Evolutionary conservation across 345 rosid species (phyloP).

Genomic region (Euphorbia lathyris): DNA sequence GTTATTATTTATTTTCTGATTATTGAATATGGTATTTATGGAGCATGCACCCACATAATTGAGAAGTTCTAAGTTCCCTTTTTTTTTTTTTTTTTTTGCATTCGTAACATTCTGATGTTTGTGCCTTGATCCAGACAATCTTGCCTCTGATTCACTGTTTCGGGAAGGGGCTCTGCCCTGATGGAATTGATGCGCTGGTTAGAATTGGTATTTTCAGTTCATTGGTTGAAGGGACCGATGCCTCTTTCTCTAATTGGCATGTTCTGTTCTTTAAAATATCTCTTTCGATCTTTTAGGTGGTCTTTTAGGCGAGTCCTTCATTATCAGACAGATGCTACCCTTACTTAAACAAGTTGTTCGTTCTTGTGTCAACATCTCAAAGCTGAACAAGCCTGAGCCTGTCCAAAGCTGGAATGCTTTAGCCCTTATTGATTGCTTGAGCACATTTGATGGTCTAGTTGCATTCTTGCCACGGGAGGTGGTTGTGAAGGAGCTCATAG

Average conservation of each 20-base stretch:
- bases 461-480: slow-evolving; percentile 62
- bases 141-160: slow-evolving; percentile 87
- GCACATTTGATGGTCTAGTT: slow-evolving; percentile 72
- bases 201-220: slow-evolving; percentile 76
- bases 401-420: slow-evolving; percentile 80
- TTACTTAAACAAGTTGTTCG: slow-evolving; percentile 69
- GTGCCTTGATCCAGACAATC: slow-evolving; percentile 56
- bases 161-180: slow-evolving; percentile 84
- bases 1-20: slow-evolving; percentile 18
- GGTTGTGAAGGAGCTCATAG: slow-evolving; percentile 69
- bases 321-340: slow-evolving; percentile 81
- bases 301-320: slow-evolving; percentile 67
- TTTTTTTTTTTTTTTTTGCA: neutral
- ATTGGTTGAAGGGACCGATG: slow-evolving; percentile 26
- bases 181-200: slow-evolving; percentile 86
- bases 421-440: slow-evolving; percentile 72
- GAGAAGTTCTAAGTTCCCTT: slow-evolving; percentile 5
- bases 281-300: slow-evolving; percentile 59
- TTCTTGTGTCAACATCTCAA: slow-evolving; percentile 58
- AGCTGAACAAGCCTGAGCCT: slow-evolving; percentile 75
- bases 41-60: neutral
- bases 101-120: slow-evolving; percentile 22
- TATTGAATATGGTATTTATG: slow-evolving; percentile 14
- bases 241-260: slow-evolving; percentile 24
- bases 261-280: slow-evolving; percentile 21